Evolutionary conservation across 495 filamentous ascomycete species (phyloP).

Genomic region (Penicillium coprophilum): DNA sequence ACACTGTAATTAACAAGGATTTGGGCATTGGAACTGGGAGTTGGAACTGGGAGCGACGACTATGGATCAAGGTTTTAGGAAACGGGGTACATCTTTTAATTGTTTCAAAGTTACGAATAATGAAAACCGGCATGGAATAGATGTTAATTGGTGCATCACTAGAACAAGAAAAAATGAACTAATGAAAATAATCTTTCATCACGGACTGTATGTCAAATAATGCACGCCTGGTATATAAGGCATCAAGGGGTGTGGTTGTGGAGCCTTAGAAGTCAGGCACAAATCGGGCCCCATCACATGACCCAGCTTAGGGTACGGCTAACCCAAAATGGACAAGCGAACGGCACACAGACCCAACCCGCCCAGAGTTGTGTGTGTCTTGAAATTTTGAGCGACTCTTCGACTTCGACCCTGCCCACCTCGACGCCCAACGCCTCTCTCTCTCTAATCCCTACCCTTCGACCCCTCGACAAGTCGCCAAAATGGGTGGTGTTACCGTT

Average conservation of each 20-base stretch:
- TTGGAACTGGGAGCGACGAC: background rate
- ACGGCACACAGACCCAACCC: conserved; percentile 39
- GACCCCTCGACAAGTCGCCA: conserved; percentile 55
- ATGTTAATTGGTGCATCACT: background rate
- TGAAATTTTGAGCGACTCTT: conserved; percentile 44
- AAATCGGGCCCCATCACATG: conserved; percentile 17
- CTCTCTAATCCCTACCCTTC: conserved; percentile 38
- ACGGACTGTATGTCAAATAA: background rate
- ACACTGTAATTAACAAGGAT: conserved; percentile 39
- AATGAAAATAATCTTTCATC: background rate
- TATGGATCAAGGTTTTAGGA: conserved; percentile 5
- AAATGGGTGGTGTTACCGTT: conserved; percentile 83
- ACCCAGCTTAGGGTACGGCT: conserved; percentile 45
- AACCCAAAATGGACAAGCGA: conserved; percentile 47
- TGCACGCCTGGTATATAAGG: conserved; percentile 1
- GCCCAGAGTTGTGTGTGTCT: conserved; percentile 38
- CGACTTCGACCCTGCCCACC: conserved; percentile 40
- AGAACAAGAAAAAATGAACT: background rate
- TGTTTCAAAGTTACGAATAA: conserved; percentile 20
- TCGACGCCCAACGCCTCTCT: conserved; percentile 43
- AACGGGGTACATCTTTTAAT: conserved; percentile 11
- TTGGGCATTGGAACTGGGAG: conserved; percentile 12
- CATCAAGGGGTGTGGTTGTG: background rate
- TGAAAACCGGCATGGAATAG: conserved; percentile 14
- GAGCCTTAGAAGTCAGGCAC: background rate